Evolutionary conservation across 1,284 basidiomycete genomes (phyloP).

Genomic region (Chondrostereum purpureum): DNA sequence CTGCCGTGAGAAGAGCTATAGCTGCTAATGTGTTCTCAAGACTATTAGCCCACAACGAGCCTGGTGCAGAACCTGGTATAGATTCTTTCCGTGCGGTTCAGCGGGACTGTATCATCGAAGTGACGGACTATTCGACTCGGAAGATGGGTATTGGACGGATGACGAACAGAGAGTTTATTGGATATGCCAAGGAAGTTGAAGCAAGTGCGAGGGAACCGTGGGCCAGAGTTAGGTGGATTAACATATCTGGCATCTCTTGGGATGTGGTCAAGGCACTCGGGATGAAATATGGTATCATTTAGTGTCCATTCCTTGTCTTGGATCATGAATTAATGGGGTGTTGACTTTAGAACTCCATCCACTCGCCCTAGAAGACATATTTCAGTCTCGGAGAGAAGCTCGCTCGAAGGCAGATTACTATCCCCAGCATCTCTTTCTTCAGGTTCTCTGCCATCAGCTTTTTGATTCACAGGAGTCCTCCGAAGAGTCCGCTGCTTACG

Average conservation of each 20-base stretch:
- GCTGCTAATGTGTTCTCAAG: background rate
- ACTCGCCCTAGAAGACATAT: conserved; percentile 64
- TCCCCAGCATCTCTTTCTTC: conserved; percentile 58
- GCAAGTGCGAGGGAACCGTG: conserved; percentile 39
- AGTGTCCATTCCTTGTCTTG: conserved; percentile 6
- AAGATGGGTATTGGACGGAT: conserved; percentile 43
- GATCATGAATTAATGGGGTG: background rate
- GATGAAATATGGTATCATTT: conserved; percentile 55
- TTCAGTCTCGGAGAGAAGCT: conserved; percentile 50
- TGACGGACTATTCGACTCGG: conserved; percentile 55
- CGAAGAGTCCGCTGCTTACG: conserved; percentile 9
- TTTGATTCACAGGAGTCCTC: conserved; percentile 22
- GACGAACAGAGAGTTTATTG: conserved; percentile 49
- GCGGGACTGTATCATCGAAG: conserved; percentile 53
- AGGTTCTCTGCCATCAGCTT: conserved; percentile 52
- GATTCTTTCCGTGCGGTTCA: conserved; percentile 54
- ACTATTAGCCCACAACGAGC: conserved; percentile 6
- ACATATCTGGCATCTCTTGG: conserved; percentile 65
- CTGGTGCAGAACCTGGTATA: conserved; percentile 60
- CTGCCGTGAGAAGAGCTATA: background rate
- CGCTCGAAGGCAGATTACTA: conserved; percentile 71
- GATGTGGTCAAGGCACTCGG: conserved; percentile 60
- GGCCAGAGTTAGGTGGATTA: conserved; percentile 64
- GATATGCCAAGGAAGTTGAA: conserved; percentile 28
- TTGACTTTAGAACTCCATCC: conserved; percentile 53